Evolutionary conservation across 345 rosid species (phyloP), one percentile per base, ranked within the genome.

Genomic region (Mangifera indica): DNA sequence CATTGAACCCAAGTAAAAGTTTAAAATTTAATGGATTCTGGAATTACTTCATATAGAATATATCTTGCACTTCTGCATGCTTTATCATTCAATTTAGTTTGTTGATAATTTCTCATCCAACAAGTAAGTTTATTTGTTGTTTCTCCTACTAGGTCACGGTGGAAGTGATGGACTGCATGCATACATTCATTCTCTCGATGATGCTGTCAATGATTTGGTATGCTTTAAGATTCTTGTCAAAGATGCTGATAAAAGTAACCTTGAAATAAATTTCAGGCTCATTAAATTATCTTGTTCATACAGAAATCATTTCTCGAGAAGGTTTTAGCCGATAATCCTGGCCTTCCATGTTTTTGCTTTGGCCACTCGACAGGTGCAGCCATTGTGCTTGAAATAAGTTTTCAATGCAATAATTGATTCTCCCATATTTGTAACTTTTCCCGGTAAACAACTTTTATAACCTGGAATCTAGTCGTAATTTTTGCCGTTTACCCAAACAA

Each of bases 311-410:
- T 82, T 74, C 80, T 92, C 51, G 89, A 85, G 1, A 95, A 83
- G 75, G 87, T 91, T 55, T 70, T 87, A 54, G 59, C 83, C 25
- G 97, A 89, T 60, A 84, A 92, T 76, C 91, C 84, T 21, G 90
- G 86, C 67, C 79, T 89, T 37, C 94, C 93, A 10, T 95, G 97
- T 82, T 95, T 95, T 80, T 89, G 91, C 77, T 80, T 95, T 76
- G 98, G 98, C 65, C 99, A 95, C 74, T 95, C 99, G 11, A 92
- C 97, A 0, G 98, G 99, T 34, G 99, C 87, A 25, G 96, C 98
- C 25, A 91, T 92, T 70, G 82, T 89, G 59, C 87, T 95, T 55
- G 89, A 95, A 87, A 98, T 90, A 79, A 81, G 58, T 54, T 66
- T 57, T 69, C 20, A 32, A 11, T 69, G 42, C 26, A 37, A 37